Conservation (phyloP, 345 rosid species). For the Ceriops decandra region DNA sequence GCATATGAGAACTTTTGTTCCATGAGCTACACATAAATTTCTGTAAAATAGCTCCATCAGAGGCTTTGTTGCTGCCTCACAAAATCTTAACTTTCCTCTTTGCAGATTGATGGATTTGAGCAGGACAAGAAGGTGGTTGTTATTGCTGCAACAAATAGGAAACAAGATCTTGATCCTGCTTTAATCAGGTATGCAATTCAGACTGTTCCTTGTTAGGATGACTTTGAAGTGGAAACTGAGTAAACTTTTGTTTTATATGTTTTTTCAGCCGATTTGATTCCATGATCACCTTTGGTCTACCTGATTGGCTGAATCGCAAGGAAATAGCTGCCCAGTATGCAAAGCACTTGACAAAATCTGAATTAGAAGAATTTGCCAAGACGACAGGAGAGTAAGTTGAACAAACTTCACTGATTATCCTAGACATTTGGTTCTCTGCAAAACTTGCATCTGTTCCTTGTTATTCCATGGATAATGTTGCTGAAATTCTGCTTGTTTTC, state of each 20-base stretch:
- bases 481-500: neutral
- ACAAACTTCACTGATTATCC: neutral
- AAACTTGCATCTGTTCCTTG: neutral
- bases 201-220: neutral
- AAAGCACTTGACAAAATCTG: slow-evolving; percentile 68
- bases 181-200: slow-evolving; percentile 54
- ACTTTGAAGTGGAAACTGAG: neutral
- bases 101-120: slow-evolving; percentile 96
- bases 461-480: neutral
- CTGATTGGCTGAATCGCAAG: slow-evolving; percentile 62
- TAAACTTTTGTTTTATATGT: slow-evolving; percentile 5
- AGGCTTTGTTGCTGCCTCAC: neutral
- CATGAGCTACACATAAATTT: neutral
- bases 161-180: slow-evolving; percentile 95
- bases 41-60: neutral
- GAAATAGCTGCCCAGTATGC: slow-evolving; percentile 81
- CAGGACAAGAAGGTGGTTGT: slow-evolving; percentile 84
- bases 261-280: slow-evolving; percentile 77
- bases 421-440: neutral
- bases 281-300: slow-evolving; percentile 71
- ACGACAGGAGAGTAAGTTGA: slow-evolving; percentile 54
- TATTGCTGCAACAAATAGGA: slow-evolving; percentile 92
- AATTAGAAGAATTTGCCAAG: slow-evolving; percentile 59
- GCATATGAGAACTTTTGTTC: neutral
- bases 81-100: slow-evolving; percentile 9